phyloP scores from a whole-genome alignment of 805 yeast species.

The Komagataella populi region DNA sequence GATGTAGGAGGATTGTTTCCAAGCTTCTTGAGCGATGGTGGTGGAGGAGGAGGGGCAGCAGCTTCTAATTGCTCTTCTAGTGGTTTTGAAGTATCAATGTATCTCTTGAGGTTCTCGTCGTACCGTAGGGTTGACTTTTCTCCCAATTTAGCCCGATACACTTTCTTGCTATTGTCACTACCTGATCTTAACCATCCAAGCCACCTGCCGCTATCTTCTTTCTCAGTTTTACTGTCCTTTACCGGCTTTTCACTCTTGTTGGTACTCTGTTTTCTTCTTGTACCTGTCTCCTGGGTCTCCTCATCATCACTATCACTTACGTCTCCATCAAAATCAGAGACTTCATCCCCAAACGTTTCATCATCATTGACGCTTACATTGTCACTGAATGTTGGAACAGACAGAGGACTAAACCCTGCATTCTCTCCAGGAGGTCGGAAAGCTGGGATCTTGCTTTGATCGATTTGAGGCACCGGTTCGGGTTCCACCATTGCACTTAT shows the following conservation, averaged over 20 bases:
- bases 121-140: constrained; percentile 60
- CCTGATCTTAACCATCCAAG: constrained; percentile 48
- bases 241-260: constrained; percentile 6
- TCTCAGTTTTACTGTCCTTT: constrained; percentile 11
- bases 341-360: constrained; percentile 12
- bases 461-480: constrained; percentile 13
- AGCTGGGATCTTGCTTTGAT: not conserved
- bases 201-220: constrained; percentile 24
- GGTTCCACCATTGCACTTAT: constrained; percentile 7
- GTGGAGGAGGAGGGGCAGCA: constrained; percentile 45
- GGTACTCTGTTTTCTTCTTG: constrained; percentile 4
- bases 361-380: not conserved
- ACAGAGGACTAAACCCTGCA: constrained; percentile 6
- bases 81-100: constrained; percentile 66
- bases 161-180: constrained; percentile 59
- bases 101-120: constrained; percentile 74
- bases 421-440: not conserved
- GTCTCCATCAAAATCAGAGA: constrained; percentile 33
- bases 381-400: constrained; percentile 13
- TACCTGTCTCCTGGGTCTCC: constrained; percentile 14
- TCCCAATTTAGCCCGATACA: constrained; percentile 70
- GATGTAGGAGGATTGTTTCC: constrained; percentile 15
- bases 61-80: constrained; percentile 47
- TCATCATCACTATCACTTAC: constrained; percentile 28
- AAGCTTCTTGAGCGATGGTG: constrained; percentile 27